Evolutionary conservation across 1,284 basidiomycete species (phyloP).

Genomic region (Erythrobasidium hasegawianum): DNA sequence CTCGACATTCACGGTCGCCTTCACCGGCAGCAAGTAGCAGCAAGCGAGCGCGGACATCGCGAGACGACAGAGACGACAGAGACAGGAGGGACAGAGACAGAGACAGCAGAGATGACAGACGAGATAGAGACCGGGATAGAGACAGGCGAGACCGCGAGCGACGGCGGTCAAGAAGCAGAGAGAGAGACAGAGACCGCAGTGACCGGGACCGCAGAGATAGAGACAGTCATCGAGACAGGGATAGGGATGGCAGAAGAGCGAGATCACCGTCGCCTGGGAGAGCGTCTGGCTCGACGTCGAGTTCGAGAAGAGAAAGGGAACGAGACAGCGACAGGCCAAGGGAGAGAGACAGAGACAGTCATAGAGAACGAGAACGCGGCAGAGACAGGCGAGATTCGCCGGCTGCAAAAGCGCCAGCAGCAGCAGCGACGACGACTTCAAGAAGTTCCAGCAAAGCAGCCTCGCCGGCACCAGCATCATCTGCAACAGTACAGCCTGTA

Average conservation of each 20-base stretch:
- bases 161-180: slow-evolving; percentile 19
- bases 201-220: slow-evolving; percentile 50
- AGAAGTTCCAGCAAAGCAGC: slow-evolving; percentile 18
- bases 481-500: no score
- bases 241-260: slow-evolving; percentile 43
- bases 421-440: not conserved
- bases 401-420: slow-evolving; percentile 17
- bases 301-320: slow-evolving; percentile 34
- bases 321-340: slow-evolving; percentile 36
- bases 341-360: slow-evolving; percentile 38
- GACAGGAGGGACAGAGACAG: slow-evolving; percentile 46
- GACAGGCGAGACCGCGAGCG: slow-evolving; percentile 33
- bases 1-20: slow-evolving; percentile 32
- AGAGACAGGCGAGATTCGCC: slow-evolving; percentile 34
- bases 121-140: slow-evolving; percentile 54
- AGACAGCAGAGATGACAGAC: slow-evolving; percentile 49
- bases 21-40: slow-evolving; percentile 15
- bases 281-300: no score
- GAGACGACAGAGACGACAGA: no score
- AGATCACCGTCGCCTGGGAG: slow-evolving; percentile 36
- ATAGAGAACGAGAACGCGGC: not conserved
- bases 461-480: slow-evolving; percentile 8
- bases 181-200: no score
- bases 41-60: slow-evolving; percentile 34
- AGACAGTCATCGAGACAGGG: slow-evolving; percentile 52